These are phyloP conservation scores for Mucor saturninus DNA, from an alignment of 371 early-diverging fungal genomes.

Conservation along the genomic window DNA sequence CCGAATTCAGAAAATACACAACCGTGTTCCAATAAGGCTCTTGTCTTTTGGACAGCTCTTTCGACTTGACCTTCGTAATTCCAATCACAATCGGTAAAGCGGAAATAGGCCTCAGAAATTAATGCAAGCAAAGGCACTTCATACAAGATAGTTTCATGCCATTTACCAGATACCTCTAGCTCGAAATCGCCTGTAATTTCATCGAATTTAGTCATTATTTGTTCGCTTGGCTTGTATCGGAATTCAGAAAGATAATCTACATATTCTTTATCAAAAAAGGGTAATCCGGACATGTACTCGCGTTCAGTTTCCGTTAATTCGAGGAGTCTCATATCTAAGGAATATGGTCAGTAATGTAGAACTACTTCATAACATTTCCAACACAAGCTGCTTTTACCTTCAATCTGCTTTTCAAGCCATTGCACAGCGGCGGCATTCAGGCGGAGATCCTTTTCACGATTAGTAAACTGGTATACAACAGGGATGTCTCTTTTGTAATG, in stretches of 20 bases:
- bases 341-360: background rate
- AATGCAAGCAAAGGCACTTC: slow-evolving; percentile 77
- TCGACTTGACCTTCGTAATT: slow-evolving; percentile 66
- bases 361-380: background rate
- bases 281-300: slow-evolving; percentile 53
- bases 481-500: slow-evolving; percentile 70
- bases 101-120: slow-evolving; percentile 74
- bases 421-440: slow-evolving; percentile 51
- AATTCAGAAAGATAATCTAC: slow-evolving; percentile 61
- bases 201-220: slow-evolving; percentile 54
- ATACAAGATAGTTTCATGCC: slow-evolving; percentile 79
- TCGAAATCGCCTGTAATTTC: slow-evolving; percentile 41
- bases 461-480: slow-evolving; percentile 73
- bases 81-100: slow-evolving; percentile 76
- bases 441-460: slow-evolving; percentile 55
- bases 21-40: slow-evolving; percentile 54
- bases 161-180: slow-evolving; percentile 62
- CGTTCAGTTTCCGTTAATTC: slow-evolving; percentile 56
- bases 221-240: slow-evolving; percentile 62
- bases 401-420: slow-evolving; percentile 55
- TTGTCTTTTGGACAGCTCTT: slow-evolving; percentile 55
- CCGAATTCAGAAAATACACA: slow-evolving; percentile 83
- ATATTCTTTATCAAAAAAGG: slow-evolving; percentile 62
- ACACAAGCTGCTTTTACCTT: slow-evolving; percentile 34
- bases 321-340: slow-evolving; percentile 41